Conservation (phyloP, 805 yeast genomes). For the Candida chauliodis region DNA sequence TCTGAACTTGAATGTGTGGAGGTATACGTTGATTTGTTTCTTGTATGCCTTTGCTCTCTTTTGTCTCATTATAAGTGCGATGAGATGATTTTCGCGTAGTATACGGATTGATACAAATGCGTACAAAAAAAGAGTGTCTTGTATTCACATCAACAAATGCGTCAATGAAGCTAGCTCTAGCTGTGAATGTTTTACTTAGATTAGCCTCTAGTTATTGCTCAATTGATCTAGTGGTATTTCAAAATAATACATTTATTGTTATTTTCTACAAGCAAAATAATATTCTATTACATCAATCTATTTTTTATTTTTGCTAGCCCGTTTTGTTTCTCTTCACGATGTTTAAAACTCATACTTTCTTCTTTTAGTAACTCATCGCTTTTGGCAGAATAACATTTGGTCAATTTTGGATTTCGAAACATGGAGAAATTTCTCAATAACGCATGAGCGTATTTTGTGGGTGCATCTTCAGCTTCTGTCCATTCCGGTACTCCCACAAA, state of each 20-base stretch:
- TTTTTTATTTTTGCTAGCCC: constrained; percentile 19
- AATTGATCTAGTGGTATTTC: no score
- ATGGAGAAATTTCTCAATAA: constrained; percentile 39
- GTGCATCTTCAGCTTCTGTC: constrained; percentile 53
- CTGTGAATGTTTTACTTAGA: not conserved
- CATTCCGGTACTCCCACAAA: constrained; percentile 52
- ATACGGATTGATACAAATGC: no score
- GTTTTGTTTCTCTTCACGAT: constrained; percentile 4
- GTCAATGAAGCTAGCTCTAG: no score
- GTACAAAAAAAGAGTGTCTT: no score
- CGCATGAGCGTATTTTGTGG: constrained; percentile 36
- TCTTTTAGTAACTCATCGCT: constrained; percentile 37
- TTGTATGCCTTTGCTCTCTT: constrained; percentile 92
- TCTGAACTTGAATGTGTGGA: constrained; percentile 85
- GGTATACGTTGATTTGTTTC: constrained; percentile 84
- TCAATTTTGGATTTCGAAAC: constrained; percentile 20
- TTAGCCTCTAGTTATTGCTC: no score
- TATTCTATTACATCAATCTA: constrained; percentile 4
- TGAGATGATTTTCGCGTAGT: constrained; percentile 3
- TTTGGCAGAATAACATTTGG: constrained; percentile 21
- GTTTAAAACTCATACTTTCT: constrained; percentile 33
- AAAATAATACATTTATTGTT: no score
- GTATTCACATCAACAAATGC: no score
- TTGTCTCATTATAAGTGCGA: constrained; percentile 67
- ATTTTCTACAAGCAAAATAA: no score